Percentiles rank a stretch among this genome's conserved stretches.
These are phyloP conservation scores for Blumeria graminis DNA, from an alignment of 2,329 filamentous ascomycete species.

Conservation along the genomic window DNA sequence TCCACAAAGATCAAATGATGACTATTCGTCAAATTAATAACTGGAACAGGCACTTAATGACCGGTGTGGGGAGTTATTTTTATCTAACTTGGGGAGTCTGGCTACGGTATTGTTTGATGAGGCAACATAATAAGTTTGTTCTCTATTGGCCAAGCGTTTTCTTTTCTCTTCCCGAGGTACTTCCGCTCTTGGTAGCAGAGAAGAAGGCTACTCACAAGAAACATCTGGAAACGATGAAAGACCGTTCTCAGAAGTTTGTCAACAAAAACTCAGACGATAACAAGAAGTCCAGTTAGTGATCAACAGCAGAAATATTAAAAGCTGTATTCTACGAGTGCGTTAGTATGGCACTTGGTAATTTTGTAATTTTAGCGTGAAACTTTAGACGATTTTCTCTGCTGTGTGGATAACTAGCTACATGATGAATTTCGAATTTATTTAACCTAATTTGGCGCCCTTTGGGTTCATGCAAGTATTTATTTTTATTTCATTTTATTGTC, in stretches of 20 bases:
- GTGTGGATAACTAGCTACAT: too few species aligned
- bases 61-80: constrained; percentile 43
- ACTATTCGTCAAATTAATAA: constrained; percentile 16
- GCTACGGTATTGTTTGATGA: constrained; percentile 44
- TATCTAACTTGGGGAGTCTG: constrained; percentile 52
- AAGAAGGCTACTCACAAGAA: not conserved
- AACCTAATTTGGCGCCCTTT: too few species aligned
- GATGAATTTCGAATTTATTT: too few species aligned
- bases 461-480: too few species aligned
- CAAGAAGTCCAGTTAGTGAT: too few species aligned
- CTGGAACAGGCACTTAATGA: constrained; percentile 36
- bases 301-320: too few species aligned
- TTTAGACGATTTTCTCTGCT: too few species aligned
- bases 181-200: constrained; percentile 6
- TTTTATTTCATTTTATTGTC: too few species aligned
- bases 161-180: constrained; percentile 19
- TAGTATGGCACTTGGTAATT: too few species aligned
- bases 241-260: not conserved
- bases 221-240: not conserved
- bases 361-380: too few species aligned
- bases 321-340: too few species aligned
- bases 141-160: constrained; percentile 35
- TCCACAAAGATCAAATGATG: constrained; percentile 21
- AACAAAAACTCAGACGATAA: too few species aligned
- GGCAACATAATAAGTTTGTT: constrained; percentile 38